phyloP scores from a whole-genome alignment of 2,329 filamentous ascomycete genomes.

The Fusarium mundagurra region DNA sequence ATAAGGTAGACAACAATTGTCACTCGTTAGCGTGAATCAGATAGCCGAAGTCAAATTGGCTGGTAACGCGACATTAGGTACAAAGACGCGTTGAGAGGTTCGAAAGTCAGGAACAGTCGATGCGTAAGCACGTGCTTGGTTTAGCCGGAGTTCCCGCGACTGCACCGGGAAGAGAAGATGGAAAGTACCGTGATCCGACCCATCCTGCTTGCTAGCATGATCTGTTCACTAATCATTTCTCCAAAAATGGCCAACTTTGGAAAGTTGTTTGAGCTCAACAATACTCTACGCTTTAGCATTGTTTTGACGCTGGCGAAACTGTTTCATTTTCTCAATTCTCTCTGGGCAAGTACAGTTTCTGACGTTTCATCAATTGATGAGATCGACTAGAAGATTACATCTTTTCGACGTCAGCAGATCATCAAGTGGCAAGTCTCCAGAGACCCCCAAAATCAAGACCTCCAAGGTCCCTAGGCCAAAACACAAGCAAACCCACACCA shows the following conservation, averaged over 20 bases:
- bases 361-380: not conserved
- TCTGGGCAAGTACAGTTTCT: not conserved
- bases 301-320: not conserved
- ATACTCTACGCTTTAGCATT: not conserved
- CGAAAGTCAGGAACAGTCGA: not conserved
- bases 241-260: not conserved
- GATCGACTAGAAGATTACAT: conserved; percentile 13
- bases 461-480: not conserved
- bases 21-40: conserved; percentile 9
- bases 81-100: conserved; percentile 23
- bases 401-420: conserved; percentile 30
- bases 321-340: not conserved
- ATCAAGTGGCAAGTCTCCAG: not conserved
- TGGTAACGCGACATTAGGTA: conserved; percentile 26
- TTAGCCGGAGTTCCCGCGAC: conserved; percentile 18
- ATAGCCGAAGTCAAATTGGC: not conserved
- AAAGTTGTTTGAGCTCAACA: not conserved
- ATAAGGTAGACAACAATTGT: not conserved
- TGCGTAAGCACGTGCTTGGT: conserved; percentile 31
- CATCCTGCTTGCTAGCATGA: not conserved
- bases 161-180: too few species aligned
- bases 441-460: conserved; percentile 7
- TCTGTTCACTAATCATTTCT: conserved; percentile 30
- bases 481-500: conserved; percentile 10
- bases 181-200: not conserved